Conservation (phyloP, 2,329 filamentous ascomycete genomes). For the Apiospora hydei region DNA sequence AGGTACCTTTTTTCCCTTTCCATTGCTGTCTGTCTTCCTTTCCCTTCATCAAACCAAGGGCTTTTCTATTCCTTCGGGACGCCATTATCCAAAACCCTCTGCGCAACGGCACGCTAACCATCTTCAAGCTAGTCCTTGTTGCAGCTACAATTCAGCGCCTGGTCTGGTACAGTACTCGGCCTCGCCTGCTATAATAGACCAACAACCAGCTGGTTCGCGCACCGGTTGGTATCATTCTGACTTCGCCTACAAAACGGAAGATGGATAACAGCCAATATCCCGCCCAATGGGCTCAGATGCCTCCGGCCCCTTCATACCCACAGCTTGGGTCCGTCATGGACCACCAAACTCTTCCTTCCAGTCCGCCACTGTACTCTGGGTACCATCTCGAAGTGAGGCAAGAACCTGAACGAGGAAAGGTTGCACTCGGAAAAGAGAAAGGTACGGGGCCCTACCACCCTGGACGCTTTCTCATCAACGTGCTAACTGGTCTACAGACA, state of each 20-base stretch:
- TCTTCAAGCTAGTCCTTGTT: neutral
- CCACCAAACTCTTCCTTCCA: constrained; percentile 9
- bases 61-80: neutral
- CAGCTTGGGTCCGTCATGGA: neutral
- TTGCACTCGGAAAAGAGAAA: constrained; percentile 27
- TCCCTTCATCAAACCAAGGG: neutral
- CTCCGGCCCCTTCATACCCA: neutral
- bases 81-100: neutral
- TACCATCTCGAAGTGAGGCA: constrained; percentile 21
- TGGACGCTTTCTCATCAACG: constrained; percentile 7
- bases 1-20: neutral
- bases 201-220: neutral
- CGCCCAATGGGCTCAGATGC: constrained; percentile 12
- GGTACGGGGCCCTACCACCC: neutral
- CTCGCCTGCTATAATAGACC: neutral
- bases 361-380: constrained; percentile 9
- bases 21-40: neutral
- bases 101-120: constrained; percentile 4
- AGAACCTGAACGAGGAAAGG: constrained; percentile 26
- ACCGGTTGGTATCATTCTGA: neutral
- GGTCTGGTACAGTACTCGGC: neutral
- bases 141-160: neutral
- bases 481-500: constrained; percentile 57
- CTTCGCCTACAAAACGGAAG: neutral
- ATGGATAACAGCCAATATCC: constrained; percentile 15